phyloP scores from a whole-genome alignment of 805 yeast species.

The Candida michaelii region DNA sequence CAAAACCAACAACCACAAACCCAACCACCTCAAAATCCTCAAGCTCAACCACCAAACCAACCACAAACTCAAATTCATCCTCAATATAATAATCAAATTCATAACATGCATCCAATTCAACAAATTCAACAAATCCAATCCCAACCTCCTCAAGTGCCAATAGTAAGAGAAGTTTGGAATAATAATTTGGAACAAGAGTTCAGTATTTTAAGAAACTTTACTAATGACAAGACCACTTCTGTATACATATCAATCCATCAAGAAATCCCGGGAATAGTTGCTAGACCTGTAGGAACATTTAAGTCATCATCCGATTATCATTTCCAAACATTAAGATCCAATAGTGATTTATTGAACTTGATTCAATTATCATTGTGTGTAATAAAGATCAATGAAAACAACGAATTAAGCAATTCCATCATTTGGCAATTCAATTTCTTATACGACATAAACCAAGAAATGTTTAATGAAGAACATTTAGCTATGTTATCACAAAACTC shows the following conservation, averaged over 20 bases:
- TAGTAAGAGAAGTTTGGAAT: slow-evolving; percentile 72
- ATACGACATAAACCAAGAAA: slow-evolving; percentile 73
- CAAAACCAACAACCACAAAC: slow-evolving; percentile 23
- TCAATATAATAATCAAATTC: slow-evolving; percentile 21
- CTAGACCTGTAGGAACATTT: slow-evolving; percentile 93
- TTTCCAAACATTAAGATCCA: slow-evolving; percentile 90
- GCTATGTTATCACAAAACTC: slow-evolving; percentile 81
- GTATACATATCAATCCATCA: slow-evolving; percentile 72
- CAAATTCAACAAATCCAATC: slow-evolving; percentile 19
- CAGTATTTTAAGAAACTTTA: slow-evolving; percentile 56
- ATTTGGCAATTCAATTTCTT: slow-evolving; percentile 98
- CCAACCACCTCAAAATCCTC: slow-evolving; percentile 21
- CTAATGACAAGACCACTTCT: slow-evolving; percentile 46
- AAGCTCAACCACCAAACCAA: slow-evolving; percentile 1
- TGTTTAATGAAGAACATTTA: slow-evolving; percentile 85
- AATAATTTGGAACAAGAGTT: slow-evolving; percentile 69
- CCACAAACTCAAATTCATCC: slow-evolving; percentile 16
- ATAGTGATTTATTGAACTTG: slow-evolving; percentile 81
- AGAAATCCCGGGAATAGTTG: slow-evolving; percentile 94
- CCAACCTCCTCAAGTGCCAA: slow-evolving; percentile 35
- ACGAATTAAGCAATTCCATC: slow-evolving; percentile 62
- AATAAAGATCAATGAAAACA: slow-evolving; percentile 31
- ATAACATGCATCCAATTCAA: slow-evolving; percentile 14
- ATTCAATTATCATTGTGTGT: slow-evolving; percentile 65
- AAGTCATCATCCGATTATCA: slow-evolving; percentile 89